Evolutionary conservation across 306 rosid genomes (phyloP).

Genomic region (Dalbergia oliveri): DNA sequence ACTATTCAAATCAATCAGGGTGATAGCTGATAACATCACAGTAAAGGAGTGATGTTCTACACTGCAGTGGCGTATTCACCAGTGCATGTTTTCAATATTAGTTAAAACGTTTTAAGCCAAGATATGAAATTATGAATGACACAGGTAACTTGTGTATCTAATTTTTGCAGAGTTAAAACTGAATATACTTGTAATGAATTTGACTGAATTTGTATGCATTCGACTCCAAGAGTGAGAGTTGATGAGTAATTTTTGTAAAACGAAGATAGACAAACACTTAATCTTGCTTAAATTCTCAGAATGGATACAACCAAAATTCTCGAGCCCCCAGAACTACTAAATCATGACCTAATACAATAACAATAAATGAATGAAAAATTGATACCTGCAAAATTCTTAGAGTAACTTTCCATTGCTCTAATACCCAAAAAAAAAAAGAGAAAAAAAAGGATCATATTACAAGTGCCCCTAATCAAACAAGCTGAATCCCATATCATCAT

Average conservation of each 20-base stretch:
- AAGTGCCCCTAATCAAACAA: slow-evolving; percentile 65
- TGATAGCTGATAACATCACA: not conserved
- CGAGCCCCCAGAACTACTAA: slow-evolving; percentile 37
- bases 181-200: too few species aligned
- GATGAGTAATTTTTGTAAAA: too few species aligned
- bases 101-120: not conserved
- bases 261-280: not conserved
- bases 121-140: not conserved
- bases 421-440: not conserved
- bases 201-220: too few species aligned
- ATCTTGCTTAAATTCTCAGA: not conserved
- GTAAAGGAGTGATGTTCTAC: not conserved
- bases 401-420: not conserved
- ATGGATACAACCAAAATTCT: not conserved
- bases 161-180: not conserved
- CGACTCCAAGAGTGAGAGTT: too few species aligned
- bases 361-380: slow-evolving; percentile 19
- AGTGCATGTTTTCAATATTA: slow-evolving; percentile 22
- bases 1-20: slow-evolving; percentile 3
- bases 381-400: not conserved
- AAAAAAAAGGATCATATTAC: not conserved
- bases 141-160: not conserved
- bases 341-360: slow-evolving; percentile 4
- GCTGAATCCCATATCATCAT: slow-evolving; percentile 74
- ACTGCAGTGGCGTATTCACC: not conserved